Evolutionary conservation across 352 stramenopile genomes (phyloP).

Genomic region (Phytophthora pinifolia): DNA sequence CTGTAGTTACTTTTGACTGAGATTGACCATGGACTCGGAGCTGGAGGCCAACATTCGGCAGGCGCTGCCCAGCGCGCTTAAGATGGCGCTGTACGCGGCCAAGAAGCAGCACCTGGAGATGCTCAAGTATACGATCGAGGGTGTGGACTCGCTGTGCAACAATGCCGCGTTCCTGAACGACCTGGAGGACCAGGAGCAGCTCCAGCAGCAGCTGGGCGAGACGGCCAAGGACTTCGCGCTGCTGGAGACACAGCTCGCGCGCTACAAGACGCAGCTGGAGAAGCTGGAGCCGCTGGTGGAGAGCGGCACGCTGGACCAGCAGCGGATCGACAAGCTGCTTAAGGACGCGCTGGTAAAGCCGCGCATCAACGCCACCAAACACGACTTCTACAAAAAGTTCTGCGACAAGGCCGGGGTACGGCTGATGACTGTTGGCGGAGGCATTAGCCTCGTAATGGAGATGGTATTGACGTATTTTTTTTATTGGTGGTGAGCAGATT

Average conservation of each 20-base stretch:
- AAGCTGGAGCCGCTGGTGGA: conserved; percentile 59
- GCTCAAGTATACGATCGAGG: conserved; percentile 74
- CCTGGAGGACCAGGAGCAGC: conserved; percentile 52
- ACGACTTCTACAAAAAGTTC: conserved; percentile 83
- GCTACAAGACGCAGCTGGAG: conserved; percentile 74
- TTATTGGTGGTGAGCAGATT: conserved; percentile 43
- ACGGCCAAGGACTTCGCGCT: conserved; percentile 71
- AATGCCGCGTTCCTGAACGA: conserved; percentile 71
- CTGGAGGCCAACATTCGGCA: conserved; percentile 59
- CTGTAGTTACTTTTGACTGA: conserved; percentile 1
- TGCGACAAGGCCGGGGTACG: conserved; percentile 70
- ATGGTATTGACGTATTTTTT: not conserved
- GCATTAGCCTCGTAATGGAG: not conserved
- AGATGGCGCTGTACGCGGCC: conserved; percentile 73
- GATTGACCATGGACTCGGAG: conserved; percentile 46
- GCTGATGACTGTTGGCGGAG: not conserved
- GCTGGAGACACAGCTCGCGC: conserved; percentile 59
- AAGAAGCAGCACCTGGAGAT: conserved; percentile 79
- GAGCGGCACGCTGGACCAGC: conserved; percentile 44
- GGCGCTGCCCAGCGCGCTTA: conserved; percentile 64
- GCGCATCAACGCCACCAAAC: conserved; percentile 54
- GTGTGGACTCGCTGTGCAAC: conserved; percentile 62
- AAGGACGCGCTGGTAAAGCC: conserved; percentile 50
- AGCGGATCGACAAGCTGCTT: conserved; percentile 67
- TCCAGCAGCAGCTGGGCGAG: conserved; percentile 50